phyloP scores from a whole-genome alignment of 1,284 basidiomycete genomes.

The Lignosus rhinocerotis region DNA sequence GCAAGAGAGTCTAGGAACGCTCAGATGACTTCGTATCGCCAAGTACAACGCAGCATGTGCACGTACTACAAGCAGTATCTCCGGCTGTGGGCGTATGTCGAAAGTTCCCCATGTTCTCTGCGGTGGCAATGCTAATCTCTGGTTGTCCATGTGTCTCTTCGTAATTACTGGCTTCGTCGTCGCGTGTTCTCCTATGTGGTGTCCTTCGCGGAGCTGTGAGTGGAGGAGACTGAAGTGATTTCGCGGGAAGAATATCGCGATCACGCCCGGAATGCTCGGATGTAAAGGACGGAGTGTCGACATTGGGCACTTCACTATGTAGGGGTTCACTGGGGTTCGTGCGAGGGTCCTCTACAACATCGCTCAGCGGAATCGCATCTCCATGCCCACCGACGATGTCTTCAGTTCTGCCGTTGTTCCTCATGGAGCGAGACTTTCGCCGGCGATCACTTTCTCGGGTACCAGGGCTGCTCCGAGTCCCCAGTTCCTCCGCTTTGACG shows the following conservation, averaged over 20 bases:
- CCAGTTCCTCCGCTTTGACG: not conserved
- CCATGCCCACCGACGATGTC: not conserved
- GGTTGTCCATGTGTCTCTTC: not conserved
- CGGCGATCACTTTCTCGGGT: not conserved
- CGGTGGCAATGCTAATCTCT: too few species aligned
- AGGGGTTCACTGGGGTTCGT: not conserved
- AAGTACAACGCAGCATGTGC: too few species aligned
- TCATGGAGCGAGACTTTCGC: not conserved
- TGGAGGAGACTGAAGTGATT: constrained; percentile 19
- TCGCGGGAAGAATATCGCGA: not conserved
- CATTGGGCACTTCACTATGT: not conserved
- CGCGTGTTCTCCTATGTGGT: not conserved
- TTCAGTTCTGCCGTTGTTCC: not conserved
- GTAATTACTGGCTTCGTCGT: not conserved
- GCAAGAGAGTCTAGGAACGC: not conserved
- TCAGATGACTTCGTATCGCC: not conserved
- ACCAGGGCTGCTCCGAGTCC: not conserved
- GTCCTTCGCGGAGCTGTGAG: constrained; percentile 7
- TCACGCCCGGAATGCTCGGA: not conserved
- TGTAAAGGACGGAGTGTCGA: constrained; percentile 4
- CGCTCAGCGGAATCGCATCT: not conserved
- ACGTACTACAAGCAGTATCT: too few species aligned
- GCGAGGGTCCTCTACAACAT: not conserved
- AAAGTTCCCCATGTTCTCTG: too few species aligned
- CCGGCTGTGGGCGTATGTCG: too few species aligned